Evolutionary conservation across 805 yeast species (phyloP).

Genomic region (Saccharomycopsis fodiens): DNA sequence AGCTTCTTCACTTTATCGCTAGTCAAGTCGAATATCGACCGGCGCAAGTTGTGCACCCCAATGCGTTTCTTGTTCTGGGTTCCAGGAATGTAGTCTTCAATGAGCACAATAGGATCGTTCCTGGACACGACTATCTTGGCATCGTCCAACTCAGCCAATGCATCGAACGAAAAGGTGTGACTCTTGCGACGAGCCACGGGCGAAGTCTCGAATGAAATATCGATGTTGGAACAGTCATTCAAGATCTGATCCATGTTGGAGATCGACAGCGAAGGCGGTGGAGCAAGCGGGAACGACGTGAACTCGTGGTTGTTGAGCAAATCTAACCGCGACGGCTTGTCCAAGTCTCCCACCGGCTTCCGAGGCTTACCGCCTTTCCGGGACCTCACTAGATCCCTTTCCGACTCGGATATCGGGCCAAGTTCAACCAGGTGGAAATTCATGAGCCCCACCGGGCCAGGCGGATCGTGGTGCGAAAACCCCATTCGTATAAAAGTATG

Average conservation of each 20-base stretch:
- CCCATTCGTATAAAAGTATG: no score
- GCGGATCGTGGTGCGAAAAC: no score
- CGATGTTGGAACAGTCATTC: constrained; percentile 17
- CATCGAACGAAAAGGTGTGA: background rate
- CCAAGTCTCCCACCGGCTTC: background rate
- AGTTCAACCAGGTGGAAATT: constrained; percentile 6
- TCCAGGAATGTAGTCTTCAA: constrained; percentile 48
- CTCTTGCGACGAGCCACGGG: background rate
- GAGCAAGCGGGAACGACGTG: constrained; percentile 32
- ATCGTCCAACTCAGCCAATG: constrained; percentile 14
- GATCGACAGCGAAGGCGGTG: constrained; percentile 24
- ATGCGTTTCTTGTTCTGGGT: constrained; percentile 24
- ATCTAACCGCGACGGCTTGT: constrained; percentile 30
- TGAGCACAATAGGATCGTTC: constrained; percentile 34
- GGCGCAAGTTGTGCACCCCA: constrained; percentile 30
- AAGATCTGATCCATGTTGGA: constrained; percentile 20
- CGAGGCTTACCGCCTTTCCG: constrained; percentile 4
- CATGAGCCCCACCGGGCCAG: background rate
- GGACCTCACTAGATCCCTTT: constrained; percentile 6
- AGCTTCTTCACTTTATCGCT: constrained; percentile 11
- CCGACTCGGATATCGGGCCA: constrained; percentile 8
- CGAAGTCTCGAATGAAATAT: constrained; percentile 12
- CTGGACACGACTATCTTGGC: constrained; percentile 19
- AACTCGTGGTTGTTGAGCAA: constrained; percentile 30
- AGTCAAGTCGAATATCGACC: constrained; percentile 22